A percentile compares a stretch with the other conserved stretches of the same genome.
These are phyloP conservation scores for Cytospora piceicola DNA, from an alignment of 2,329 filamentous ascomycete species.

Conservation along the genomic window DNA sequence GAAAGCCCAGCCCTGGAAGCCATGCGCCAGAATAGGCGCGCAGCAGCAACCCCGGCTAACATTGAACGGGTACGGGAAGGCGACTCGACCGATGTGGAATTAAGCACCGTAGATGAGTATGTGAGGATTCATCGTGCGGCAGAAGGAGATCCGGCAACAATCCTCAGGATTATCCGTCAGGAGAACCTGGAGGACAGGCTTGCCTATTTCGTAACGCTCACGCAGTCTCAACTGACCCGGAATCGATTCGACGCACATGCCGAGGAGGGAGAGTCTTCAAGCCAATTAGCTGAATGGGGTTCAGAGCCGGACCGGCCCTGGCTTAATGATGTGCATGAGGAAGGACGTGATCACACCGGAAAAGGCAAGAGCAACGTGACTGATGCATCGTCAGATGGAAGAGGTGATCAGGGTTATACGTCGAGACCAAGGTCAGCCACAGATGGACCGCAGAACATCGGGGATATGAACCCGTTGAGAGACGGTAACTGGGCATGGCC, in stretches of 20 bases:
- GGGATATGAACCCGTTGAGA: constrained; percentile 55
- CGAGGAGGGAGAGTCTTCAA: constrained; percentile 21
- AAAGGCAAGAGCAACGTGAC: constrained; percentile 25
- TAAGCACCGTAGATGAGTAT: constrained; percentile 47
- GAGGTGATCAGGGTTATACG: constrained; percentile 29
- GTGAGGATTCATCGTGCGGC: constrained; percentile 63
- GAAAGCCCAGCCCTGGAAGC: not conserved
- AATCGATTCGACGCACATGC: constrained; percentile 15
- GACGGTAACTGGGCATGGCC: constrained; percentile 66
- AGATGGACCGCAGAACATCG: constrained; percentile 55
- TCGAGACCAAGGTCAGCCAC: constrained; percentile 58
- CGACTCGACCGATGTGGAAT: constrained; percentile 16
- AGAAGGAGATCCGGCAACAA: constrained; percentile 60
- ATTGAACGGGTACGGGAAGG: not conserved
- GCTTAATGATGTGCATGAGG: constrained; percentile 25
- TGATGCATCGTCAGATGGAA: constrained; percentile 6
- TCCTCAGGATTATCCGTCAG: constrained; percentile 63
- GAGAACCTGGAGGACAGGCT: constrained; percentile 64
- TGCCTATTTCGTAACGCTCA: constrained; percentile 61
- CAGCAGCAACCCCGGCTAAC: not conserved
- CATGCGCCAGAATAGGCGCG: not conserved
- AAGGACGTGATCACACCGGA: not conserved
- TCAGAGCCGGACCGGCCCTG: constrained; percentile 30
- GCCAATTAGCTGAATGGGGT: constrained; percentile 8
- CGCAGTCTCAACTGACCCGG: constrained; percentile 43